phyloP scores from a whole-genome alignment of 257 asterid species.

The Jasminum sambac region DNA sequence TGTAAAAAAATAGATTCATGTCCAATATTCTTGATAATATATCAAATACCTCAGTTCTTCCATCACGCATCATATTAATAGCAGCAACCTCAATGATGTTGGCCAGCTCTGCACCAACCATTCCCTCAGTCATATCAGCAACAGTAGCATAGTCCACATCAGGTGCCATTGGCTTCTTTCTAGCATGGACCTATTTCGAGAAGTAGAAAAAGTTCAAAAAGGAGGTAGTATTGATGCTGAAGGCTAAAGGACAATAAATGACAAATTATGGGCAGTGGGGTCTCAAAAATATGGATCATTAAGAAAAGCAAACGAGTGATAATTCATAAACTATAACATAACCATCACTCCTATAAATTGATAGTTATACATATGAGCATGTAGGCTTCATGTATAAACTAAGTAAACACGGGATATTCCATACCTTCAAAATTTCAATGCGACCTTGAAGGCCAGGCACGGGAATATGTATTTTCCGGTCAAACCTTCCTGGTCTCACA shows the following conservation, averaged over 20 bases:
- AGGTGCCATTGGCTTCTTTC: constrained; percentile 88
- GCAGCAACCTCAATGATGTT: constrained; percentile 97
- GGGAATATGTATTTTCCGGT: constrained; percentile 84
- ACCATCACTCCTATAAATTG: neutral
- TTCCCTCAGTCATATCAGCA: constrained; percentile 83
- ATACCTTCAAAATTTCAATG: constrained; percentile 80
- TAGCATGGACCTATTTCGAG: constrained; percentile 81
- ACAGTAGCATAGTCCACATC: constrained; percentile 89
- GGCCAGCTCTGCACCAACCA: constrained; percentile 99
- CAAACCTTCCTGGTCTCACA: constrained; percentile 96
- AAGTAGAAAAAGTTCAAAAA: constrained; percentile 3
- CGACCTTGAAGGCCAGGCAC: constrained; percentile 95
- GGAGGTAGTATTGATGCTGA: neutral
- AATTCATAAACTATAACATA: neutral
- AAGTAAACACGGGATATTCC: constrained; percentile 3
- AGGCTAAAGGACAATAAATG: constrained; percentile 10
- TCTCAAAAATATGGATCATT: neutral
- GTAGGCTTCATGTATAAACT: constrained; percentile 6
- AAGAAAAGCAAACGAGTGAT: neutral
- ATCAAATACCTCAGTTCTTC: constrained; percentile 72
- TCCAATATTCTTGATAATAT: neutral
- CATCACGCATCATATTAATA: constrained; percentile 90
- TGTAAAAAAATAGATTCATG: neutral
- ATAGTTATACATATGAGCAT: constrained; percentile 2
- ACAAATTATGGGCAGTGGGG: neutral